phyloP scores from a whole-genome alignment of 1,139 yeast species.

The Pichia sp. region DNA sequence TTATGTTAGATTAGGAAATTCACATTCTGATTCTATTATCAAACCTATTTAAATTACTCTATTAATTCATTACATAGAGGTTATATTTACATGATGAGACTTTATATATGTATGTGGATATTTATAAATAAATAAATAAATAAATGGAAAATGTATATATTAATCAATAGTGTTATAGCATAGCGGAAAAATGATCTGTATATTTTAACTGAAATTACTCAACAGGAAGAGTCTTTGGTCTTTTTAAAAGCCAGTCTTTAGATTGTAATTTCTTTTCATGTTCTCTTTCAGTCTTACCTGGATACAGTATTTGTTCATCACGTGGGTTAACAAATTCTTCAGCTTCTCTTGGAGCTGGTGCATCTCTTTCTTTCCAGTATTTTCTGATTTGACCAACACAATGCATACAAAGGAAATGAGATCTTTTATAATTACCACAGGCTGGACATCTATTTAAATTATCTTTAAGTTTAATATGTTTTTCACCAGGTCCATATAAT shows the following conservation, averaged over 20 bases:
- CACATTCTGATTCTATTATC: too few relatives aligned
- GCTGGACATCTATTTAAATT: conserved; percentile 89
- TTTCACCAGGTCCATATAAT: conserved; percentile 75
- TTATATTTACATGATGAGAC: too few relatives aligned
- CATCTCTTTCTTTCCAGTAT: conserved; percentile 56
- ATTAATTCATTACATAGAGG: too few relatives aligned
- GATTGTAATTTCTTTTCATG: conserved; percentile 44
- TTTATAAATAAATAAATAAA: too few relatives aligned
- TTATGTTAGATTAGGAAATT: too few relatives aligned
- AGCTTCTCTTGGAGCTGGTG: conserved; percentile 28
- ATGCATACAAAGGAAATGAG: conserved; percentile 88
- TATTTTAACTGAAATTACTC: conserved; percentile 22
- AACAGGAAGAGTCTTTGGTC: conserved; percentile 50
- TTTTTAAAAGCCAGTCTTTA: conserved; percentile 62
- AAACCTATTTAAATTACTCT: too few relatives aligned
- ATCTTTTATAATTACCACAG: conserved; percentile 87
- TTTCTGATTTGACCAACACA: conserved; percentile 78
- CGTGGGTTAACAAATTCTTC: conserved; percentile 50
- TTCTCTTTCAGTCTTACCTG: conserved; percentile 60
- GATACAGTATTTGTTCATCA: conserved; percentile 66
- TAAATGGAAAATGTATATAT: too few relatives aligned
- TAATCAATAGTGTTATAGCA: too few relatives aligned
- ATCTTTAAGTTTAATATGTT: conserved; percentile 68
- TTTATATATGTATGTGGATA: too few relatives aligned
- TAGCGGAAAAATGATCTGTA: too few relatives aligned